Conservation (phyloP, 2,329 filamentous ascomycete genomes). For the Pyrenochaeta sp. region DNA sequence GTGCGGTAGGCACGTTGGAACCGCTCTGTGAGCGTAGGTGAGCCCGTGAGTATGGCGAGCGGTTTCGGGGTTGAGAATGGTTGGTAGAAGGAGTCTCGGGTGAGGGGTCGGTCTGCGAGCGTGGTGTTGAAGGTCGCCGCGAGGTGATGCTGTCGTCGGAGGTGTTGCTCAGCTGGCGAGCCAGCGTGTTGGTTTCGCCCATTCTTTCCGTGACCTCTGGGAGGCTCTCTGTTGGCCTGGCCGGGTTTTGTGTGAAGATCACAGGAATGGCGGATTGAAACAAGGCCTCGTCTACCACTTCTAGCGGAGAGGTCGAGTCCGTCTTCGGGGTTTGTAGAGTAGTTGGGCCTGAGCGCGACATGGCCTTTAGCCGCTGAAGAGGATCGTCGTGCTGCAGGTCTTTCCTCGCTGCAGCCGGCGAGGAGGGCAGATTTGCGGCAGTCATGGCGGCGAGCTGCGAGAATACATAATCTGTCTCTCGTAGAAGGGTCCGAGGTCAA, state of each 20-base stretch:
- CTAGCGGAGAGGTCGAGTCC: constrained; percentile 5
- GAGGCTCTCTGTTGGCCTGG: constrained; percentile 7
- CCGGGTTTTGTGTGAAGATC: constrained; percentile 2
- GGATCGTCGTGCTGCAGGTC: constrained; percentile 29
- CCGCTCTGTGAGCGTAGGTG: constrained; percentile 58
- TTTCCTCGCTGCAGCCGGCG: constrained; percentile 19
- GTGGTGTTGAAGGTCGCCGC: constrained; percentile 46
- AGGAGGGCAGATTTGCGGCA: constrained; percentile 25
- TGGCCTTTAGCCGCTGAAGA: constrained; percentile 34
- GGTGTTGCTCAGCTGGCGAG: constrained; percentile 36
- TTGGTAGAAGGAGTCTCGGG: constrained; percentile 29
- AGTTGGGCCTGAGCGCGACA: constrained; percentile 22
- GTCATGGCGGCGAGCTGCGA: constrained; percentile 39
- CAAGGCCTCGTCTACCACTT: constrained; percentile 5
- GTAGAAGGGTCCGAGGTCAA: constrained; percentile 18
- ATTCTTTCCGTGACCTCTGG: constrained; percentile 24
- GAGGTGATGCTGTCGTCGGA: constrained; percentile 31
- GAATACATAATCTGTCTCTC: constrained; percentile 39
- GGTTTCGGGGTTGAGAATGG: constrained; percentile 52
- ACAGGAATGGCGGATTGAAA: constrained; percentile 4
- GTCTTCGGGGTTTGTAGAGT: constrained; percentile 13
- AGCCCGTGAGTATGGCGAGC: constrained; percentile 57
- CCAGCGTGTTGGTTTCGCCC: constrained; percentile 31
- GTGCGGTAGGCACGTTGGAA: constrained; percentile 51
- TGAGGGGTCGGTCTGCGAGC: constrained; percentile 51